Evolutionary conservation across 768 basidiomycete genomes (phyloP).

Genomic region (Amanita rimosa): DNA sequence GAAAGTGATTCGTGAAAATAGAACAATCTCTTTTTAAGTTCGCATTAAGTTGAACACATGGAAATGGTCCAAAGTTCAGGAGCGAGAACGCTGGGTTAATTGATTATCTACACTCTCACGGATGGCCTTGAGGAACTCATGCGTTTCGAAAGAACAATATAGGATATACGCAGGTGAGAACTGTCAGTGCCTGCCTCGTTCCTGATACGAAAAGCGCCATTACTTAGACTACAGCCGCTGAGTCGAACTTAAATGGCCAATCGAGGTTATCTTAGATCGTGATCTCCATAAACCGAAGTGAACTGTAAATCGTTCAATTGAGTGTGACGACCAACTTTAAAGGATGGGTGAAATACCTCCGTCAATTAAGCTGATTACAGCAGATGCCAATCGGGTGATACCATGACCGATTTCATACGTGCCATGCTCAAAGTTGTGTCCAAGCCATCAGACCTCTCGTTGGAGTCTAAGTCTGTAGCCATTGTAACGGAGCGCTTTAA

Average conservation of each 20-base stretch:
- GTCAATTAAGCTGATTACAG: constrained; percentile 4
- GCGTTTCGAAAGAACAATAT: constrained; percentile 20
- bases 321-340: constrained; percentile 1
- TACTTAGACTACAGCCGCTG: constrained; percentile 23
- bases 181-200: constrained; percentile 19
- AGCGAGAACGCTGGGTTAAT: constrained; percentile 26
- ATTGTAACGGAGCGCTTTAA: constrained; percentile 2
- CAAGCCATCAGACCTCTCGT: background rate
- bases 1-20: constrained; percentile 23
- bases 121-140: constrained; percentile 1
- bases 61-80: constrained; percentile 25
- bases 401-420: background rate
- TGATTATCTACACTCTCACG: constrained; percentile 7
- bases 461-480: constrained; percentile 4
- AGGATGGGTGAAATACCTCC: background rate
- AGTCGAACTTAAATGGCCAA: constrained; percentile 22
- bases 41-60: constrained; percentile 47
- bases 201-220: constrained; percentile 12
- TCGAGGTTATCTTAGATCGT: constrained; percentile 29
- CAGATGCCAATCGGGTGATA: constrained; percentile 3
- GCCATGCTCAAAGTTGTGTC: background rate
- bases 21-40: constrained; percentile 46
- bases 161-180: constrained; percentile 22
- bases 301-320: background rate
- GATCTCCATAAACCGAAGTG: constrained; percentile 3